Base-by-base conservation (phyloP, 2,329 filamentous ascomycete species). In the Metarhizium brunneum region DNA sequence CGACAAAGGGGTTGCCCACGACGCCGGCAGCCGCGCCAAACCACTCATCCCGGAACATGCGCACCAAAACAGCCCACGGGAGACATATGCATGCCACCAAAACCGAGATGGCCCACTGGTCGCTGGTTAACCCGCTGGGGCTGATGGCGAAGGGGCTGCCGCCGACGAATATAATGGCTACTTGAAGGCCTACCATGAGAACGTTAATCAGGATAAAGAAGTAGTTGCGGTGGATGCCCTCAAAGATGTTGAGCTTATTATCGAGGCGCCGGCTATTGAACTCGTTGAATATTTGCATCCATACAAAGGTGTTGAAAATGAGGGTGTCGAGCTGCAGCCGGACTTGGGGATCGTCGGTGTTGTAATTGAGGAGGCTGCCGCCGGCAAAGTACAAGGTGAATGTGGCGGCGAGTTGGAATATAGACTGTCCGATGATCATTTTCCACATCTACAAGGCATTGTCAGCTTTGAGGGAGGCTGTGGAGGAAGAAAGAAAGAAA, bases 181-280 rank as follows among this genome's bases (percentile, higher is more conserved):
- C 75, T 66, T 96, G 91, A 8, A 88, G 88, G 60, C 83, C 90
- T 57, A 94, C 78, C 86, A 95, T 95, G 70, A 94, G 78, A 54
- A 80, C 65, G 70, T 91, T 88, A 71, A 95, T 95, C 30, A 76
- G 76, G 35, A 92, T 79, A 74, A 95, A 95, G 77, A 92, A 94
- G 66, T 79, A 84, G 68, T 95, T 95, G 62, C 79, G 80, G 20
- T 81, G 79, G 56, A 95, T 83, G 55, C 88, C 88, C 69, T 95
- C 90, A 57, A 95, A 90, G 56, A 95, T 86, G 69, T 95, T 95
- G 74, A 94, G 85, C 56, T 83, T 83, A 71, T 95, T 95, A 70
- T 95, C 91, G 16, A 95, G 80, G 30, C 38, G 42, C 11, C 13
- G 32, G 43, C 47, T 35, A 45, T 18, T 49, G 36, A 57, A 48